phyloP scores from a whole-genome alignment of 768 basidiomycete species.

The Mrakia gelida region DNA sequence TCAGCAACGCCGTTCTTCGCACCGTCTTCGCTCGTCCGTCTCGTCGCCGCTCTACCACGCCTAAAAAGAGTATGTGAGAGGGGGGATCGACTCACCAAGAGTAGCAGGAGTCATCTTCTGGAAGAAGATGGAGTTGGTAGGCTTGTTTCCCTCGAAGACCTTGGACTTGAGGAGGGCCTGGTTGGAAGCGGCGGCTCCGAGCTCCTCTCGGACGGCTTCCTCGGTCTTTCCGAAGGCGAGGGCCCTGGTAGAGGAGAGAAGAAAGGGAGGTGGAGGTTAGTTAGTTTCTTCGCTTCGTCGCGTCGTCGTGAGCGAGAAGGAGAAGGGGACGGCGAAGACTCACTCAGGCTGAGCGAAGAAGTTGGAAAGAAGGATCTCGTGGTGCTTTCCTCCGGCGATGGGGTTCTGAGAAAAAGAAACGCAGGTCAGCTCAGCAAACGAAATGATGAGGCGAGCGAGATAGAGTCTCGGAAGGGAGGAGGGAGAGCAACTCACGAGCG shows the following conservation, averaged over 20 bases:
- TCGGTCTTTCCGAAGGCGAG: conserved; percentile 97
- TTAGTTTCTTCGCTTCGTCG: too few relatives aligned
- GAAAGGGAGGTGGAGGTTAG: neutral
- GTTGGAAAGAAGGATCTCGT: conserved; percentile 94
- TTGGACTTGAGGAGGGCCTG: conserved; percentile 91
- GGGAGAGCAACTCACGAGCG: conserved; percentile 49
- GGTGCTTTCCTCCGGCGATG: conserved; percentile 77
- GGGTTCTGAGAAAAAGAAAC: conserved; percentile 56
- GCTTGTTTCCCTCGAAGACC: conserved; percentile 95
- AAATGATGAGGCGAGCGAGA: too few relatives aligned
- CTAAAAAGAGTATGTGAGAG: neutral
- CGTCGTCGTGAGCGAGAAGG: too few relatives aligned
- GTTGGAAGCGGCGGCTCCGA: conserved; percentile 53
- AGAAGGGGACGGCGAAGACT: conserved; percentile 17
- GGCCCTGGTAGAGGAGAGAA: conserved; percentile 49
- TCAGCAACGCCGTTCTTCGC: too few relatives aligned
- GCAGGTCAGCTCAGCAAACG: conserved; percentile 8
- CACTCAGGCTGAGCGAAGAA: conserved; percentile 94
- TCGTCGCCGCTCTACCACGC: neutral
- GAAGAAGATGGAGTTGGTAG: conserved; percentile 95
- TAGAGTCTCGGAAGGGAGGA: conserved; percentile 16
- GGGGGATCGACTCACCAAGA: conserved; percentile 55
- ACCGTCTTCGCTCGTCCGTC: too few relatives aligned
- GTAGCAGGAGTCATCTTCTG: conserved; percentile 83
- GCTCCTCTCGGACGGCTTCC: conserved; percentile 65